Base-by-base conservation (phyloP, 2,329 filamentous ascomycete species). In the Fusarium sp. region DNA sequence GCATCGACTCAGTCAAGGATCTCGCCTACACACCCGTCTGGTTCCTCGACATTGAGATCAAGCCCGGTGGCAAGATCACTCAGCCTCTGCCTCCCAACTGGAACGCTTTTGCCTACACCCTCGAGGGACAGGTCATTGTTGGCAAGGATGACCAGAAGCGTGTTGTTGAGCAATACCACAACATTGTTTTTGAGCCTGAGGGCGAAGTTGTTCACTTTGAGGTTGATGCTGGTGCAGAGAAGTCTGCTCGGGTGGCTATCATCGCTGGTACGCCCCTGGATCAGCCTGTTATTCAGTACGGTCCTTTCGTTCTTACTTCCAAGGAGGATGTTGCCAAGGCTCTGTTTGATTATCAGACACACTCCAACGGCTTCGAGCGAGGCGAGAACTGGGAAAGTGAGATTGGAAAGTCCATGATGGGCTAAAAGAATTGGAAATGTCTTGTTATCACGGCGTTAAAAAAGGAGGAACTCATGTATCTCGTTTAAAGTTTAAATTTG, bases 21-120 rank as follows among this genome's bases (percentile, higher is more conserved):
- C 85, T 98, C 46, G 95, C 95, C 16, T 98, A 98, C 81, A 98
- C 95, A 3, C 96, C 96, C 0, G 94, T 98, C n/a, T 98, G 95
- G 95, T 86, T 97, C 68, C 85, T 98, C 46, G 95, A 98, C 78
- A 84, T 98, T 54, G 90, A 88, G 22, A 88, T 98, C 56, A 83
- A 89, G 75, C 94, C 95, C 0, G 95, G 95, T 56, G 94, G 93
- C 49, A 89, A 85, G 63, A 84, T 98, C 71, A 86, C 84, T 24
- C 95, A 98, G 83, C 81, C 88, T 8, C 78, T 98, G 5, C 95
- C 95, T 0, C 82, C 85, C 67, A 91, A 90, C 29, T 98, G 94
- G 93, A 98, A 97, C 79, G 90, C 93, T 3, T 98, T 98, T 77
- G 90, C 91, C 18, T 98, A 98, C 80, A 91, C 89, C 6, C 85